These are phyloP conservation scores for Solanum ahanhuiri DNA, from an alignment of 257 asterid genomes.

Conservation along the genomic window DNA sequence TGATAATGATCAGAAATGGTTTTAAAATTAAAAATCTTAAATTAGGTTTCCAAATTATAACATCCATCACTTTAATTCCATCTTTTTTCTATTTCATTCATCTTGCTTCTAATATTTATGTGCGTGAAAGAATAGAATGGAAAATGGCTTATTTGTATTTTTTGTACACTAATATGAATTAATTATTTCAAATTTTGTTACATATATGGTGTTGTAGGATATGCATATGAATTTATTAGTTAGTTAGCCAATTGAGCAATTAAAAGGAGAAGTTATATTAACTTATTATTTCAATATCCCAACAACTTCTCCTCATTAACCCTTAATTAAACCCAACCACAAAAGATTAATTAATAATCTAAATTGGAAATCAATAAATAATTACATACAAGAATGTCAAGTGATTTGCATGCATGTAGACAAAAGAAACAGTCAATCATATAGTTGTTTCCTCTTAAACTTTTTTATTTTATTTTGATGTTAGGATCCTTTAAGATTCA, in stretches of 20 bases:
- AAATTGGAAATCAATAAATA: neutral
- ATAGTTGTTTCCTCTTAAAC: neutral
- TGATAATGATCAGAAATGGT: neutral
- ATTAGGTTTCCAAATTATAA: neutral
- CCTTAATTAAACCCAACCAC: neutral
- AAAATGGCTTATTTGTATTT: neutral
- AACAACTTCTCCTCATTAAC: neutral
- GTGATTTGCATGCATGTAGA: constrained; percentile 4
- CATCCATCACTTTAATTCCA: neutral
- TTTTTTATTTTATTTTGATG: neutral
- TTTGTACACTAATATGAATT: neutral
- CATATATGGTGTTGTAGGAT: neutral
- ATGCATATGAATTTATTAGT: neutral
- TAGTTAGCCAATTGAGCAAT: neutral
- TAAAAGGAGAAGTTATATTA: neutral
- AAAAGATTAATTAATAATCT: neutral
- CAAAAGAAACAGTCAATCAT: neutral
- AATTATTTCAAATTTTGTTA: neutral
- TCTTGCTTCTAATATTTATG: neutral
- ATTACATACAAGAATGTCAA: neutral
- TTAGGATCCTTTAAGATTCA: neutral
- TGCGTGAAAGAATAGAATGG: neutral
- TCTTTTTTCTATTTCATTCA: neutral
- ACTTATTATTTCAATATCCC: neutral
- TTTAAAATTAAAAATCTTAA: neutral